Base-by-base conservation (phyloP, 2,329 filamentous ascomycete genomes). In the Exophiala sideris region DNA sequence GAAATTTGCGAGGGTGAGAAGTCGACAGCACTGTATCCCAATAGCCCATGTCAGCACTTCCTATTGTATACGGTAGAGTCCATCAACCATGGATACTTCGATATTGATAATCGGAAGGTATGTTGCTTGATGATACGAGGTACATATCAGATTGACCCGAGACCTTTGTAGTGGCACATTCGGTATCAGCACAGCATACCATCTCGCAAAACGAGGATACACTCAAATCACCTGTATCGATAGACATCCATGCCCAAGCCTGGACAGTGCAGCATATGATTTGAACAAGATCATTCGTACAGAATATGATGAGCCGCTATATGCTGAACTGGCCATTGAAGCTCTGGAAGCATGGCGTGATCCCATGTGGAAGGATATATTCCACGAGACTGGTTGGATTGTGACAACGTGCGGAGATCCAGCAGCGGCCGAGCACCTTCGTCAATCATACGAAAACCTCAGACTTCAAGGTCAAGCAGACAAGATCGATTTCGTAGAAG, bases 171-270 rank as follows among this genome's bases (percentile, higher is more conserved):
- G 16, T 18, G 16, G 16, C 16, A 18, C 16, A 18, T 79, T 77
- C 66, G 78, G 78, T 10, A 72, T 70, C 35, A 75, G 73, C 7
- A 78, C 76, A 20, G 76, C 77, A 11, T 66, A 78, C n/a, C 72
- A 78, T 58, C 69, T 80, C 3, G 71, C 76, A 9, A 71, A 75
- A 16, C 67, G 71, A 46, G 76, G 76, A 36, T 79, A 78, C 64
- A 71, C 66, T 35, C 70, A 74, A 58, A 70, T 79, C 55, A 76
- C 68, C 3, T 73, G 78, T 5, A 65, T 80, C 6, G 76, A 56
- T 41, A 20, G 20, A 12, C 29, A 56, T 34, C 34, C 56, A 2
- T 38, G 45, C 3, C 62, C 61, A 12, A 61, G 59, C 1, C 39
- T 45, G 21, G 54, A 61, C 11, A 55, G 60, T 3, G 63, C 63